A percentile compares a stretch with the other conserved stretches of the same genome.
These are phyloP conservation scores for Colletotrichum truncatum DNA, from an alignment of 2,329 filamentous ascomycete genomes.

Conservation along the genomic window DNA sequence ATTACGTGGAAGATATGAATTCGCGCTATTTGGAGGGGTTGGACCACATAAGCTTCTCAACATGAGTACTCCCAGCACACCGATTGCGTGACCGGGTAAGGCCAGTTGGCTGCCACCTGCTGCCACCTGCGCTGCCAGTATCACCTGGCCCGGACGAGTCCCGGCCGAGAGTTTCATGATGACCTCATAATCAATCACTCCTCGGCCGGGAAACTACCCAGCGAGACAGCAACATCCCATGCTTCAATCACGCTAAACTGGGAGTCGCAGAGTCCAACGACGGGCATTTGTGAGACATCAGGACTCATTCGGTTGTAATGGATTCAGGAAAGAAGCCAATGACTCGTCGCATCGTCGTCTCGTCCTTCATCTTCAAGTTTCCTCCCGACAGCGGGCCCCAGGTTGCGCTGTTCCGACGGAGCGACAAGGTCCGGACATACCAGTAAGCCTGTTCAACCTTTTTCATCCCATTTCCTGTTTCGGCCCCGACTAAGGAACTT, in stretches of 20 bases:
- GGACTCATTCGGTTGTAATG: not conserved
- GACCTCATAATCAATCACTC: not conserved
- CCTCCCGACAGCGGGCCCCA: constrained; percentile 47
- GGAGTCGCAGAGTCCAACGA: too few species aligned
- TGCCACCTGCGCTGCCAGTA: not conserved
- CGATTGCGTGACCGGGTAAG: not conserved
- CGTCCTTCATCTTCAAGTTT: constrained; percentile 60
- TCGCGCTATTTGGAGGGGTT: too few species aligned
- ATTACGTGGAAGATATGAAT: too few species aligned
- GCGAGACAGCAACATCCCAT: not conserved
- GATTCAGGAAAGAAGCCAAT: not conserved
- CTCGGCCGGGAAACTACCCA: not conserved
- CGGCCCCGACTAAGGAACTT: not conserved
- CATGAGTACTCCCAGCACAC: not conserved
- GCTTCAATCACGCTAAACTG: not conserved
- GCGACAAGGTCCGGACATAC: constrained; percentile 67
- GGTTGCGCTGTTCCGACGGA: constrained; percentile 71
- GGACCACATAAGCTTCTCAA: too few species aligned
- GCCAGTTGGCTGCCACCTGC: not conserved
- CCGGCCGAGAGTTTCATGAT: not conserved
- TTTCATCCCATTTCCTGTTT: not conserved
- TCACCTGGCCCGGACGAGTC: not conserved
- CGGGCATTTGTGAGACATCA: too few species aligned
- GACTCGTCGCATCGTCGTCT: constrained; percentile 51
- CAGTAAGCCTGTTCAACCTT: constrained; percentile 50